These are phyloP conservation scores for Hygrophoropsis aurantiaca DNA, from an alignment of 768 basidiomycete genomes.

Conservation along the genomic window DNA sequence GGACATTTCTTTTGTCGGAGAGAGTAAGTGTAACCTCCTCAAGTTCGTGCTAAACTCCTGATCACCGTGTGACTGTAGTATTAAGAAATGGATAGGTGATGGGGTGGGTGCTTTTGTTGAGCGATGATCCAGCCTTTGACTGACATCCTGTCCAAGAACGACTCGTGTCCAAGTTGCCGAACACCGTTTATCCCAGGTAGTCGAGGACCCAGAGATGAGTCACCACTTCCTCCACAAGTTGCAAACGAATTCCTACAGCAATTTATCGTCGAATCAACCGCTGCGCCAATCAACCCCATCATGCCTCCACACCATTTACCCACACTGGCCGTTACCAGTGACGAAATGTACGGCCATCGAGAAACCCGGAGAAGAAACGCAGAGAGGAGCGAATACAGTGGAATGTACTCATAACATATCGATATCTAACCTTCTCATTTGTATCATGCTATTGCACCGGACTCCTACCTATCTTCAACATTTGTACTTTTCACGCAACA, in stretches of 20 bases:
- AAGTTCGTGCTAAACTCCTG: slow-evolving; percentile 11
- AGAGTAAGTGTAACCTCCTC: slow-evolving; percentile 51
- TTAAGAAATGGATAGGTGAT: slow-evolving; percentile 60
- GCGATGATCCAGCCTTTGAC: neutral
- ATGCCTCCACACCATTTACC: slow-evolving; percentile 14
- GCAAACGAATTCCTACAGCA: slow-evolving; percentile 20
- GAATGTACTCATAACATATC: slow-evolving; percentile 56
- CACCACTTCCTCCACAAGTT: no score
- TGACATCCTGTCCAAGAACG: slow-evolving; percentile 41
- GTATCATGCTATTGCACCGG: no score
- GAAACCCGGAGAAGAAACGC: slow-evolving; percentile 11
- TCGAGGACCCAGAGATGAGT: slow-evolving; percentile 8
- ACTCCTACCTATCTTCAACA: neutral
- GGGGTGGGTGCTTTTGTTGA: slow-evolving; percentile 42
- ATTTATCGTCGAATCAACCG: slow-evolving; percentile 19
- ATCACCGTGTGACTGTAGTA: slow-evolving; percentile 39
- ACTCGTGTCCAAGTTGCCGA: slow-evolving; percentile 70
- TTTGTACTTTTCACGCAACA: neutral
- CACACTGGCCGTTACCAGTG: slow-evolving; percentile 10
- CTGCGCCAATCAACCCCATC: slow-evolving; percentile 15
- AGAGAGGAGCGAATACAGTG: slow-evolving; percentile 38
- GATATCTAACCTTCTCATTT: neutral
- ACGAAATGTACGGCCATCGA: neutral
- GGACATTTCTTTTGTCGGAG: slow-evolving; percentile 79
- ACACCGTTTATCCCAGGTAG: slow-evolving; percentile 36